Evolutionary conservation across 2,329 filamentous ascomycete genomes (phyloP).

Genomic region (Penicillium frequentans): DNA sequence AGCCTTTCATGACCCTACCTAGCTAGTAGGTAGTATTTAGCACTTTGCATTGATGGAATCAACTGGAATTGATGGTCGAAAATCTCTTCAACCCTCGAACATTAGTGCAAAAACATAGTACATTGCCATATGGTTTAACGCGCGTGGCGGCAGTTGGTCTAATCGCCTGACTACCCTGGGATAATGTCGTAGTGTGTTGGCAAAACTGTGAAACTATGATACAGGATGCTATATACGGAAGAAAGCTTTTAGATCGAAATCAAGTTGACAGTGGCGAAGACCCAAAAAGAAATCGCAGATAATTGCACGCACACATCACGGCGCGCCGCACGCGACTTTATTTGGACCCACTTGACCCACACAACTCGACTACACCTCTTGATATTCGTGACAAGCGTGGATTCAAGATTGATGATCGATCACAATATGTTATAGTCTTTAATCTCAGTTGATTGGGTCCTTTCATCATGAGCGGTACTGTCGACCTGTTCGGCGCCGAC

Average conservation of each 20-base stretch:
- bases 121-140: too few species aligned
- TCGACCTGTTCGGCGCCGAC: slow-evolving; percentile 33
- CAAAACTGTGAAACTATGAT: background rate
- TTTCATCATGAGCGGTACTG: slow-evolving; percentile 23
- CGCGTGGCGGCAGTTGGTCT: too few species aligned
- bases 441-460: background rate
- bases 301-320: background rate
- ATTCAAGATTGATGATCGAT: background rate
- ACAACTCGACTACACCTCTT: slow-evolving; percentile 1
- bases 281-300: background rate
- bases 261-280: background rate
- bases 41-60: background rate
- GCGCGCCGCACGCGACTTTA: background rate
- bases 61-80: background rate
- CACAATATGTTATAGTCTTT: background rate
- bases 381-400: background rate
- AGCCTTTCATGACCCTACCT: background rate
- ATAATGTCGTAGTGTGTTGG: background rate
- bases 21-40: background rate
- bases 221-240: background rate
- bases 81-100: background rate
- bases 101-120: too few species aligned
- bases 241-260: background rate
- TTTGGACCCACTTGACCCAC: slow-evolving; percentile 5
- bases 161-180: too few species aligned